Evolutionary conservation across 208 protist species (phyloP), one percentile per base, ranked within the genome.

Genomic region (Crithidia sp.): DNA sequence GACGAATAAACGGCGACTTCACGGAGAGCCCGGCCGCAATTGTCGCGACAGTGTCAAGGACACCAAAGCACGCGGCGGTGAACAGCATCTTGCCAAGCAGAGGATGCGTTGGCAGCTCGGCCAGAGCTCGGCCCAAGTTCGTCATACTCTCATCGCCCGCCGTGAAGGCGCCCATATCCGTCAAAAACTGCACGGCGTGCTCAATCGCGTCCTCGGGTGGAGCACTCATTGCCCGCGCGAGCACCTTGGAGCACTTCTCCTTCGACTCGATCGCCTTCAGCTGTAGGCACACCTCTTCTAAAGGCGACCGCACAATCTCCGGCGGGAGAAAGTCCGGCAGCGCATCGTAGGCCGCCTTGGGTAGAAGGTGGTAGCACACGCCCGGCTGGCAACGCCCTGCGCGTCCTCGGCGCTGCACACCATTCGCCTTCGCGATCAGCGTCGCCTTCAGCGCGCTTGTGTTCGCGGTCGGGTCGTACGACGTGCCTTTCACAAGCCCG

Each of bases 281-380:
- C 59, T 93, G 89, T 61, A 99, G 84, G 74, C 94, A 95, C 49
- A 98, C 85, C 66, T 90, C 84, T 40, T 92, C 84, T 10, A 99
- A 81, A 44, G 96, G 89, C 12, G 86, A 88, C 19, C 96, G 90
- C 60, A 97, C 65, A 59, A 99, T 98, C 71, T 98, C 94, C 12
- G 97, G 97, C 16, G 84, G 77, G 13, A 95, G 84, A 78, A 91
- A 99, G 66, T 81, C 99, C 62, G 73, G 99, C 93, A 74, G 97
- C 77, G 19, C 49, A 43, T 87, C 76, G 72, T 97, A 98, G 17
- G 72, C 67, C 5, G 45, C 62, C 36, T 80, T 71, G 12, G 93
- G 92, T 47, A 96, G 88, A 52, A 98, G 76, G 65, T 95, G 88
- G 47, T 93, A 77, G 76, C 94, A 98, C 10, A 93, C 73, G 17